phyloP scores from a whole-genome alignment of 768 basidiomycete genomes.

The Podaxis sp. region DNA sequence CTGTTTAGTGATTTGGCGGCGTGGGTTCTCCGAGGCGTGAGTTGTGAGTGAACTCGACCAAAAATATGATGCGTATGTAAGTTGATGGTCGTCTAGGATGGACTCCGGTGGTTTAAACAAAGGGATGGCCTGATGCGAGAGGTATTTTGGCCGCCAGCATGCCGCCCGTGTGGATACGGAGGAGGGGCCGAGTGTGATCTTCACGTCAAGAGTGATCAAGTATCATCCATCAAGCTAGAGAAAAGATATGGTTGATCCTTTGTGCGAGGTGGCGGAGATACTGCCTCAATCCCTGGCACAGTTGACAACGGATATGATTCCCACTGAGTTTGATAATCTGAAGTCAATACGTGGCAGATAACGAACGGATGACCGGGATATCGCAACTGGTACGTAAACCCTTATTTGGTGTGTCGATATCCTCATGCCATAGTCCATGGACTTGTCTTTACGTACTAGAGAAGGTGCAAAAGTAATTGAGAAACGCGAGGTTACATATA shows the following conservation, averaged over 20 bases:
- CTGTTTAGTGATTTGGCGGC: neutral
- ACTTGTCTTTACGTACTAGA: neutral
- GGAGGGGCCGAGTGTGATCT: neutral
- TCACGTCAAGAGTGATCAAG: neutral
- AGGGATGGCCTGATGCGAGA: neutral
- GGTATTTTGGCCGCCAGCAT: neutral
- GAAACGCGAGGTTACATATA: neutral
- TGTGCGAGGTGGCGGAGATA: neutral
- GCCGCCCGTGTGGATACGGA: neutral
- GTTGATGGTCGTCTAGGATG: neutral
- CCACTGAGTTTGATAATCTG: neutral
- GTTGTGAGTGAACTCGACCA: neutral
- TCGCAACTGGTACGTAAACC: neutral
- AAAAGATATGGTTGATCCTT: neutral
- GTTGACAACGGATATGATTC: slow-evolving; percentile 1
- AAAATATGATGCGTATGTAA: neutral
- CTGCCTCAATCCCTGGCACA: neutral
- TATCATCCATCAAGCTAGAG: neutral
- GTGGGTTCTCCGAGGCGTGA: neutral
- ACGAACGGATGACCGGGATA: neutral
- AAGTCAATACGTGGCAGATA: slow-evolving; percentile 9
- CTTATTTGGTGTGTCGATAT: neutral
- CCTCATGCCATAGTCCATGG: slow-evolving; percentile 1
- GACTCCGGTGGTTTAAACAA: neutral
- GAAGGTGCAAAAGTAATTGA: neutral